Evolutionary conservation across 129 eudicot genomes (phyloP).

Genomic region (Dittrichia graveolens): DNA sequence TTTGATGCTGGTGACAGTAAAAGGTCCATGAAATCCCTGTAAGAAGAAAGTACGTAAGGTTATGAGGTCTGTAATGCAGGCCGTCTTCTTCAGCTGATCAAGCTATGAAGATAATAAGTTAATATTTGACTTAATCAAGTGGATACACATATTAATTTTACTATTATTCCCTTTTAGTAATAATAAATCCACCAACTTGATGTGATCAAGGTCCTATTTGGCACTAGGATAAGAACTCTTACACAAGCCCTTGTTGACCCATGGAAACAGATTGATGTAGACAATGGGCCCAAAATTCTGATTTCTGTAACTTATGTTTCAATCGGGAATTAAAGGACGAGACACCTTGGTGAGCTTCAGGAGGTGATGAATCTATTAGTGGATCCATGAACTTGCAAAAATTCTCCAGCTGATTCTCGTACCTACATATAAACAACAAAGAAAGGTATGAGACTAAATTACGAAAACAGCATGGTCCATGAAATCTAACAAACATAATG

Average conservation of each 20-base stretch:
- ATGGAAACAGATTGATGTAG: conserved; percentile 72
- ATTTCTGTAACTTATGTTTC: conserved; percentile 70
- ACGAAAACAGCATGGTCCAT: neutral
- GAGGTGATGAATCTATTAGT: conserved; percentile 78
- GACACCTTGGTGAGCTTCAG: conserved; percentile 68
- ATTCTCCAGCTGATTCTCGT: conserved; percentile 78
- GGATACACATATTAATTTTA: neutral
- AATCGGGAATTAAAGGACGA: conserved; percentile 61
- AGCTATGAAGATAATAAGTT: conserved; percentile 8
- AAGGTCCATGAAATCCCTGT: conserved; percentile 95
- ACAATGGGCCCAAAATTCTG: conserved; percentile 88
- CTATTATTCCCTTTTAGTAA: conserved; percentile 6
- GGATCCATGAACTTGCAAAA: conserved; percentile 96
- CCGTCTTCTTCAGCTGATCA: conserved; percentile 10
- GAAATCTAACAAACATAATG: neutral
- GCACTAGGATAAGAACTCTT: conserved; percentile 44
- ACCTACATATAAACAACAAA: conserved; percentile 35
- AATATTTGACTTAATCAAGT: conserved; percentile 2
- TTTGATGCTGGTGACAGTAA: conserved; percentile 91
- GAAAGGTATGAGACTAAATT: neutral
- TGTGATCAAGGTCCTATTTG: conserved; percentile 11
- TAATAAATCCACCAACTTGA: conserved; percentile 8
- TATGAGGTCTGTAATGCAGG: conserved; percentile 5
- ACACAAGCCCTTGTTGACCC: conserved; percentile 95
- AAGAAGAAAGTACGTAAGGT: conserved; percentile 33